phyloP scores from a whole-genome alignment of 2,329 filamentous ascomycete genomes.

The Cladosporium sp. region DNA sequence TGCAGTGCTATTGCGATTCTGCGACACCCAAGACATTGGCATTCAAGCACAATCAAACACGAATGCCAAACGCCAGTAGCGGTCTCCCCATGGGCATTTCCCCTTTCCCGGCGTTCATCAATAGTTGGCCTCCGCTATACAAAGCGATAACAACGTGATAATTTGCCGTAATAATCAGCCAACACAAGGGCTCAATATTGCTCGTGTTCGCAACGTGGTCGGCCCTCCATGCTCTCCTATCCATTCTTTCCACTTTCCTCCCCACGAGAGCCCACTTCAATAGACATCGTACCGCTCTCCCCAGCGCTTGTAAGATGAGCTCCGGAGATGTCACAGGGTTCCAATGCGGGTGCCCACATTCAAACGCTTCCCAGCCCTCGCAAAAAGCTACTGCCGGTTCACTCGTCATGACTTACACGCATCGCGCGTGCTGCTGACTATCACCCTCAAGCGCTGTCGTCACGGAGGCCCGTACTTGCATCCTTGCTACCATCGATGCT shows the following conservation, averaged over 20 bases:
- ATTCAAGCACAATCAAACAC: not conserved
- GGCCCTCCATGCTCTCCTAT: not conserved
- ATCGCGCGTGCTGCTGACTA: conserved; percentile 5
- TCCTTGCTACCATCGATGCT: conserved; percentile 9
- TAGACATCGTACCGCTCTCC: not conserved
- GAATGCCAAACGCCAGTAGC: not conserved
- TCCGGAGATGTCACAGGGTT: conserved; percentile 12
- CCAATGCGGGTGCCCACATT: conserved; percentile 20
- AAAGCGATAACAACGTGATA: conserved; percentile 1
- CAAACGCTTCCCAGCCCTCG: conserved; percentile 19
- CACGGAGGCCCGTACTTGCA: conserved; percentile 9
- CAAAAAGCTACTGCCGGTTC: not conserved
- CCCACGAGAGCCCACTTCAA: not conserved
- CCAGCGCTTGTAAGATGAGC: not conserved
- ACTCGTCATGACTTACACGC: conserved; percentile 19
- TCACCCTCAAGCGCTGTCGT: conserved; percentile 4
- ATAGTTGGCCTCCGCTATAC: conserved; percentile 9
- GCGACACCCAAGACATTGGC: conserved; percentile 18
- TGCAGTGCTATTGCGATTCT: conserved; percentile 8
- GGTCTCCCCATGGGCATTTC: not conserved
- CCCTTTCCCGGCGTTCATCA: not conserved
- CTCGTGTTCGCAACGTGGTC: conserved; percentile 3
- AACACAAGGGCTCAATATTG: not conserved
- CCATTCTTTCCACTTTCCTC: not conserved
- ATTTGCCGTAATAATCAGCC: not conserved